These are phyloP conservation scores for Plasmodium gallinaceum DNA, from an alignment of 169 alveolate genomes.

Conservation along the genomic window DNA sequence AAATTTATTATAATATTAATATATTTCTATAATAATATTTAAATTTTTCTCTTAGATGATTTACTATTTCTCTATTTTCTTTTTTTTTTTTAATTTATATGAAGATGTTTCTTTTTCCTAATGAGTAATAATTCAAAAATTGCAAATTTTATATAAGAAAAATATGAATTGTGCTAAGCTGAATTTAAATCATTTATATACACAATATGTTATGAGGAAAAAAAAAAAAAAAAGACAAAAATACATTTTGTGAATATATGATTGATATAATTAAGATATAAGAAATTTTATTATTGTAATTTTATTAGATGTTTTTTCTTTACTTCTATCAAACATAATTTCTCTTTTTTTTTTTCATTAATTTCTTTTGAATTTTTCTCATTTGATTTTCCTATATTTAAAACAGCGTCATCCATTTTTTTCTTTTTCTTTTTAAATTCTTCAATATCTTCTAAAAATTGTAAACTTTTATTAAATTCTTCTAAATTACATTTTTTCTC, in stretches of 20 bases:
- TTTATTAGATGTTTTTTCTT: too few relatives aligned
- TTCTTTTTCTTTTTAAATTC: slow-evolving; percentile 41
- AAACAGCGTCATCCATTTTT: slow-evolving; percentile 29
- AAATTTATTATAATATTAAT: not conserved
- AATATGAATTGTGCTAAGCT: too few relatives aligned
- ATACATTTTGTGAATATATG: not conserved
- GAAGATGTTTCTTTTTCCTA: slow-evolving; percentile 71
- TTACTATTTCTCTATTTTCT: slow-evolving; percentile 75
- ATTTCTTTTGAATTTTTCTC: slow-evolving; percentile 8
- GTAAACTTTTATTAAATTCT: slow-evolving; percentile 35
- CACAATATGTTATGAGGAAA: not conserved
- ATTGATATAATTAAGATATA: too few relatives aligned
- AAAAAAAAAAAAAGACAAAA: not conserved
- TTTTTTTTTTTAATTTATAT: slow-evolving; percentile 52
- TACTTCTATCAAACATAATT: slow-evolving; percentile 26
- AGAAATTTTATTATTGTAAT: too few relatives aligned
- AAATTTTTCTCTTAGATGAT: not conserved
- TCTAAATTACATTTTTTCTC: not conserved
- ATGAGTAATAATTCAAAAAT: not conserved
- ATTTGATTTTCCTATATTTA: slow-evolving; percentile 35
- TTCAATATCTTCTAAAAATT: slow-evolving; percentile 63
- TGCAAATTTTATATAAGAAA: not conserved
- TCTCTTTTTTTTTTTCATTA: slow-evolving; percentile 6
- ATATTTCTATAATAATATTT: too few relatives aligned
- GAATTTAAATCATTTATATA: too few relatives aligned